phyloP scores from a whole-genome alignment of 495 filamentous ascomycete genomes.

The Aspergillus cristatus region DNA sequence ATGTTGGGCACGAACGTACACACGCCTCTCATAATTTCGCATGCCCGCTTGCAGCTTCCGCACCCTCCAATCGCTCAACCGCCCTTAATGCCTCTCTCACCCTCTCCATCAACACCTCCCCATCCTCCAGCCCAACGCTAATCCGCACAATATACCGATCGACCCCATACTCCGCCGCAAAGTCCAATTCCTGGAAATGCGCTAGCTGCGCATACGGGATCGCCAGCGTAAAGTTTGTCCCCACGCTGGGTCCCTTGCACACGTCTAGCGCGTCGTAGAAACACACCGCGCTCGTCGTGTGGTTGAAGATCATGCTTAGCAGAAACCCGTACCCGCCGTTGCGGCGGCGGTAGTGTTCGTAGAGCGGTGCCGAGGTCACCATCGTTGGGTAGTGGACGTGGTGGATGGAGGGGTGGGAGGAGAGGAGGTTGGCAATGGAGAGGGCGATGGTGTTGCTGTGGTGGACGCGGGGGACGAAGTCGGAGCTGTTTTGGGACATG shows the following conservation, averaged over 20 bases:
- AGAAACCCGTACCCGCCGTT: slow-evolving; percentile 14
- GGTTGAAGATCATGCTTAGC: slow-evolving; percentile 9
- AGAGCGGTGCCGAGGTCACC: slow-evolving; percentile 1
- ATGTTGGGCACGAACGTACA: no score
- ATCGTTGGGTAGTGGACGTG: slow-evolving; percentile 10
- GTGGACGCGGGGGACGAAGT: slow-evolving; percentile 10
- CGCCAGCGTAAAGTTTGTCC: slow-evolving; percentile 16
- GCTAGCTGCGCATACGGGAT: slow-evolving; percentile 11
- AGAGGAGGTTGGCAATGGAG: slow-evolving; percentile 5
- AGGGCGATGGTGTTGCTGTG: slow-evolving; percentile 8
- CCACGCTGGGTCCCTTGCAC: slow-evolving; percentile 15
- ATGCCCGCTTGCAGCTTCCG: no score
- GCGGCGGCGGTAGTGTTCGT: slow-evolving; percentile 8
- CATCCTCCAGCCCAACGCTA: slow-evolving; percentile 15
- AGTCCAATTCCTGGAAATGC: slow-evolving; percentile 11
- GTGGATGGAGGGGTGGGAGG: slow-evolving; percentile 7
- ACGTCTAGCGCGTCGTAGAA: slow-evolving; percentile 16
- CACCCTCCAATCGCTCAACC: neutral
- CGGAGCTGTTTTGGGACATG: slow-evolving; percentile 8
- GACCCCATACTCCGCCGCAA: slow-evolving; percentile 12
- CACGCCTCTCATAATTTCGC: no score
- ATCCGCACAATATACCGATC: slow-evolving; percentile 12
- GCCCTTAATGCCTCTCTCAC: slow-evolving; percentile 47
- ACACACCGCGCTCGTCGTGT: slow-evolving; percentile 5
- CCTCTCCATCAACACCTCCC: slow-evolving; percentile 33